Base-by-base conservation (phyloP, 1,139 yeast genomes). In the Debaryomyces singareniensis region DNA sequence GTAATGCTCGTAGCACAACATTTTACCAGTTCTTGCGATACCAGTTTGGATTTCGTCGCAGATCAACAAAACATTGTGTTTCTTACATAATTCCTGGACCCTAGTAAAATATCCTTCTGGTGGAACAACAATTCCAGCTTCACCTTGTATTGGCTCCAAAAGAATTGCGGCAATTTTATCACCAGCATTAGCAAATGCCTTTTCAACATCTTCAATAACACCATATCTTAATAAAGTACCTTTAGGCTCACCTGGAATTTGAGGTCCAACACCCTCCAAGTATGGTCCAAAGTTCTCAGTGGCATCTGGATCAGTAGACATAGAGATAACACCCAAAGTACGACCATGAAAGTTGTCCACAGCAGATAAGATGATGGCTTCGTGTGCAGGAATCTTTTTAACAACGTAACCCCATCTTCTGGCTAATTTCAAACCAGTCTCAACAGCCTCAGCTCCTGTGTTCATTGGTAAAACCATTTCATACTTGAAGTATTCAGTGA, bases 361-460 rank as follows among this genome's bases (percentile, higher is more conserved):
- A 21, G 95, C 95, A 26, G 94, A 83, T 37, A 89, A 70, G 36
- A 89, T 79, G 47, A 89, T 78, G 33, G 96, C 96, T 57, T 89
- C 85, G 48, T 75, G 75, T 29, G 74, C 71, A 15, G 89, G 79
- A 44, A 89, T 89, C 3, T 84, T 84, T 68, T 89, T 89, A 58
- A 78, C 79, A 50, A 71, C 72, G 66, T 89, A 89, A 34, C 97
- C 97, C 97, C 97, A 89, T 66, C 91, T 78, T 71, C 98, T 78
- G 31, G 97, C 97, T 43, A 89, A 68, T 61, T 89, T 89, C 55
- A 91, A 69, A 23, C 84, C 96, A 27, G 96, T 86, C 63, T 89
- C 98, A 29, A 89, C 98, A 9, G 98, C 98, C 61, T 89, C 97
- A 16, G 96, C 96, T 53, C 98, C 98, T 6, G 97, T 89, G 67